phyloP scores from a whole-genome alignment of 192 early-diverging fungal species.

The Backusella mclennaniae region DNA sequence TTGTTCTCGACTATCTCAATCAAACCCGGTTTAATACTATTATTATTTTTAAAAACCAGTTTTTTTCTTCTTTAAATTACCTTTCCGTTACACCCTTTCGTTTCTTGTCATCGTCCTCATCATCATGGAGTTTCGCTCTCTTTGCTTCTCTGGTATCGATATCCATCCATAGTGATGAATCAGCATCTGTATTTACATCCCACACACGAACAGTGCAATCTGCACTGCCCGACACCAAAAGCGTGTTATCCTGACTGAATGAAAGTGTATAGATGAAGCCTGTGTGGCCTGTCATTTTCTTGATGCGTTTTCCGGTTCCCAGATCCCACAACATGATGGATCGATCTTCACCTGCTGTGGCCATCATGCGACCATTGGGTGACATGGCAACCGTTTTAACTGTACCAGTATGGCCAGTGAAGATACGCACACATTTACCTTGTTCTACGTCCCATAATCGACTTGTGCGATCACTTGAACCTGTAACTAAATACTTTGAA shows the following conservation, averaged over 20 bases:
- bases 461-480: conserved; percentile 87
- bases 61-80: conserved; percentile 11
- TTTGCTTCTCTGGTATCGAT: conserved; percentile 5
- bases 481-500: conserved; percentile 83
- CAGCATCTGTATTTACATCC: conserved; percentile 69
- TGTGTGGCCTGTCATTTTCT: conserved; percentile 84
- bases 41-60: not conserved
- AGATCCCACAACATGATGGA: conserved; percentile 91
- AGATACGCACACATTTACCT: conserved; percentile 86
- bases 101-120: conserved; percentile 12
- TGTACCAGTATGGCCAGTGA: conserved; percentile 83
- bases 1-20: conserved; percentile 43
- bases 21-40: not conserved
- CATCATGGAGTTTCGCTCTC: conserved; percentile 11
- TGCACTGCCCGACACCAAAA: conserved; percentile 82
- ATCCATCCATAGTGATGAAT: conserved; percentile 14
- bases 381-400: conserved; percentile 87
- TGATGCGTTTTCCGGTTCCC: conserved; percentile 77
- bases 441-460: conserved; percentile 89
- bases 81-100: conserved; percentile 35
- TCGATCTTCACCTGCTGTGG: conserved; percentile 85
- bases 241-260: conserved; percentile 78
- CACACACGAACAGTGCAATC: conserved; percentile 91
- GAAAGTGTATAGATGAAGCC: conserved; percentile 79
- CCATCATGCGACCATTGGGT: conserved; percentile 88